Percentiles rank a stretch among this genome's conserved stretches.
phyloP scores from a whole-genome alignment of 768 basidiomycete species.

The Agaricus blazei region DNA sequence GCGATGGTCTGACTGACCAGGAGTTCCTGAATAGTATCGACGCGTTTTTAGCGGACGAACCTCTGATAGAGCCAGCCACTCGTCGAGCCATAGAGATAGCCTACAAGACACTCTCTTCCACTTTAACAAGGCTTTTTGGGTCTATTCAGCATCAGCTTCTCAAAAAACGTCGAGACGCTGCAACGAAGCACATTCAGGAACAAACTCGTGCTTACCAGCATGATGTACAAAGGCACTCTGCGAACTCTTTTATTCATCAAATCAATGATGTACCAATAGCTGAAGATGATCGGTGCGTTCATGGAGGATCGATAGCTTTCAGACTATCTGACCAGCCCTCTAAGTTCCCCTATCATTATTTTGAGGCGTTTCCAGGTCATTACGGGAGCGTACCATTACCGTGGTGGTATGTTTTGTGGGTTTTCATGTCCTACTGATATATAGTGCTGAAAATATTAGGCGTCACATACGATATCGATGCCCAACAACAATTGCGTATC shows the following conservation, averaged over 20 bases:
- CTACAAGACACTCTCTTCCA: neutral
- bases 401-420: neutral
- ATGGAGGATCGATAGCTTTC: too few species aligned
- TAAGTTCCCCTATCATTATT: neutral
- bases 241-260: neutral
- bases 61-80: constrained; percentile 1
- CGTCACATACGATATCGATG: neutral
- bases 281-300: neutral
- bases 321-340: neutral
- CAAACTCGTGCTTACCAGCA: neutral
- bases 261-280: neutral
- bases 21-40: neutral
- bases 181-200: neutral
- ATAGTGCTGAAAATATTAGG: neutral
- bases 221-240: neutral
- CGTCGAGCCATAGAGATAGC: neutral
- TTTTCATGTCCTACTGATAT: neutral
- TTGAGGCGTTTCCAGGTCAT: neutral
- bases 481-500: constrained; percentile 9
- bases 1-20: neutral
- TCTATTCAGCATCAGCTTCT: neutral
- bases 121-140: neutral
- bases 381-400: neutral
- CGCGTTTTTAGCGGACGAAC: neutral
- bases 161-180: neutral